Conservation (phyloP, 2,329 filamentous ascomycete genomes). For the Pyricularia sp. region DNA sequence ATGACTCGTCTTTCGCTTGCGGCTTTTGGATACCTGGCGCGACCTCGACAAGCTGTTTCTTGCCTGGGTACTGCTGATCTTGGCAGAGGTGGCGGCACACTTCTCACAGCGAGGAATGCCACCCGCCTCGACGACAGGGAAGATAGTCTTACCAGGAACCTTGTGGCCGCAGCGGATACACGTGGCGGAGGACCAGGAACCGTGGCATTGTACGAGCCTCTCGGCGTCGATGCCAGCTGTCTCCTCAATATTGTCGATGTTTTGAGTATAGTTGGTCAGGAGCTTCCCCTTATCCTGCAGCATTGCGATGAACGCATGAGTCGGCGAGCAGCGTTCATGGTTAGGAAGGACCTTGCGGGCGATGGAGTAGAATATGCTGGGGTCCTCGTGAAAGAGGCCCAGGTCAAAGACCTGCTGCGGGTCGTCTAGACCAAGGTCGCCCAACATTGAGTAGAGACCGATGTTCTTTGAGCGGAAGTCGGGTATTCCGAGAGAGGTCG, state of each 20-base stretch:
- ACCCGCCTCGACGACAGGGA: constrained; percentile 67
- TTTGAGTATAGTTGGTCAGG: constrained; percentile 95
- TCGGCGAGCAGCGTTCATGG: constrained; percentile 75
- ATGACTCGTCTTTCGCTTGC: constrained; percentile 7
- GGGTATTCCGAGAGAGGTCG: constrained; percentile 90
- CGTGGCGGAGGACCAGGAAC: constrained; percentile 85
- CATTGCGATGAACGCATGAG: constrained; percentile 86
- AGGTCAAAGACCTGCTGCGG: constrained; percentile 97
- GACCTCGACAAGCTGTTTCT: constrained; percentile 42
- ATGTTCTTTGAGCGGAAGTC: constrained; percentile 93
- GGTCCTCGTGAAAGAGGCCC: constrained; percentile 73
- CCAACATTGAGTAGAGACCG: constrained; percentile 80
- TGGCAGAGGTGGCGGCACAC: constrained; percentile 43
- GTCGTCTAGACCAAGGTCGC: constrained; percentile 66
- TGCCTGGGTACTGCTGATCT: constrained; percentile 35
- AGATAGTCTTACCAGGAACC: constrained; percentile 68
- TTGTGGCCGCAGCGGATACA: constrained; percentile 75
- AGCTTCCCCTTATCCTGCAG: constrained; percentile 83
- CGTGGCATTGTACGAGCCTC: constrained; percentile 92
- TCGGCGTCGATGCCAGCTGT: constrained; percentile 72
- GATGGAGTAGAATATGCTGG: constrained; percentile 81
- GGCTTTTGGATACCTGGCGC: constrained; percentile 22
- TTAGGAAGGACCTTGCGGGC: constrained; percentile 84
- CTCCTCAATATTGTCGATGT: constrained; percentile 93
- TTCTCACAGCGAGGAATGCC: constrained; percentile 67